Evolutionary conservation across 257 asterid genomes (phyloP).

Genomic region (Thymus quinquecostatus): DNA sequence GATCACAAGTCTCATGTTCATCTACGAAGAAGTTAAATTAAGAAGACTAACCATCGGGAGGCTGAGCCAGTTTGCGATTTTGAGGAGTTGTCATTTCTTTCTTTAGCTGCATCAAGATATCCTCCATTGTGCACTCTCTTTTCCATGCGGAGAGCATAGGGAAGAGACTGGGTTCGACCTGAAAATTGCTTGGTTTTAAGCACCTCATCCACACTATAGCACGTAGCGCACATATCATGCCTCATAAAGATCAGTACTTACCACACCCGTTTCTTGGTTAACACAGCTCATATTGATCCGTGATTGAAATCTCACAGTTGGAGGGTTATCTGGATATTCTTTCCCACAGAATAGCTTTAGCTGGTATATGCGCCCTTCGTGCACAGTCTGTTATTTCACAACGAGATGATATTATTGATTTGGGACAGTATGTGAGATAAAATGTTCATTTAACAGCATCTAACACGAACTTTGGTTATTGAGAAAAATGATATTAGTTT

Average conservation of each 20-base stretch:
- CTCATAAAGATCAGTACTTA: constrained; percentile 35
- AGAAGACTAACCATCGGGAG: constrained; percentile 59
- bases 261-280: constrained; percentile 70
- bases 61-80: constrained; percentile 80
- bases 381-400: constrained; percentile 60
- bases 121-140: constrained; percentile 91
- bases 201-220: background rate
- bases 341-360: constrained; percentile 76
- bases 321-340: constrained; percentile 80
- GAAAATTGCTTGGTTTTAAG: constrained; percentile 7
- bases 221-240: background rate
- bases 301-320: constrained; percentile 74
- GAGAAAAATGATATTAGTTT: background rate
- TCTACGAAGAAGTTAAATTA: background rate
- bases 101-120: constrained; percentile 66
- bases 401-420: constrained; percentile 19
- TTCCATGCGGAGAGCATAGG: constrained; percentile 83
- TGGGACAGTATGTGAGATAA: background rate
- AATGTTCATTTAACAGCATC: constrained; percentile 1
- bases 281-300: constrained; percentile 82
- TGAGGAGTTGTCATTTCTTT: constrained; percentile 85
- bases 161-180: constrained; percentile 78
- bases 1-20: constrained; percentile 6
- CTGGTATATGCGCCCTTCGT: constrained; percentile 84
- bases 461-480: constrained; percentile 24